Base-by-base conservation (phyloP, 176 grass and related monocot genomes). In the Areca catechu region DNA sequence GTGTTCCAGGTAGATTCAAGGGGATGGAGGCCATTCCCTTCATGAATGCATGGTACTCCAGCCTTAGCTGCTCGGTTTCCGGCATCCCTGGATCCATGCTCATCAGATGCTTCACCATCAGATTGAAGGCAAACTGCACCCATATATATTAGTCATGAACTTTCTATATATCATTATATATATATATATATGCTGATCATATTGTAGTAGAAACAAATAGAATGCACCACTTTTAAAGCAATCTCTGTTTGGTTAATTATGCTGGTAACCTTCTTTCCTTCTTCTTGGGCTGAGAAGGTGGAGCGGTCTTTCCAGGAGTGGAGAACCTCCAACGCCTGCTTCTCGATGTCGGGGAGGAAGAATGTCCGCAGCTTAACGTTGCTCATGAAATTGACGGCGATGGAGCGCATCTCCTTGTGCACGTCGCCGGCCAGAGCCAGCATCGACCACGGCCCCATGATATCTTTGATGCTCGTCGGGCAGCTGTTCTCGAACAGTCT, bases 21-120 rank as follows among this genome's bases (percentile, higher is more conserved):
- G 76, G 76, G 21, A 50, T 3, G 15, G 76, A 79, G 5, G 67
- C 76, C 55, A 79, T 57, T n/a, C 76, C 76, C 53, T 72, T 49
- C 76, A 79, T 79, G 47, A 79, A 79, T 25, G 59, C 53, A n/a
- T 19, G 19, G 51, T 72, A 79, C 63, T 79, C 76, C 57, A 50
- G 66, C 52, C 53, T 72, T 24, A 79, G 59, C 61, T 66, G 66
- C 61, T 72, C 47, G 43, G 29, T 58, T 57, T 72, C 69, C 43
- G 69, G 54, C 22, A 53, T 59, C 15, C 58, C 60, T 34, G 58
- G 50, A 9, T 79, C 68, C 59, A 66, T 67, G 61, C 76, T 66
- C 54, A 79, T 19, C 55, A 79, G 30, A 67, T 79, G 59, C 24
- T 79, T 79, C 19, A 43, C 76, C 76, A 79, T 79, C 53, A 79